Percentiles rank a stretch among this genome's conserved stretches.
Evolutionary conservation across 768 basidiomycete species (phyloP).

Genomic region (Termitomyces sp.): DNA sequence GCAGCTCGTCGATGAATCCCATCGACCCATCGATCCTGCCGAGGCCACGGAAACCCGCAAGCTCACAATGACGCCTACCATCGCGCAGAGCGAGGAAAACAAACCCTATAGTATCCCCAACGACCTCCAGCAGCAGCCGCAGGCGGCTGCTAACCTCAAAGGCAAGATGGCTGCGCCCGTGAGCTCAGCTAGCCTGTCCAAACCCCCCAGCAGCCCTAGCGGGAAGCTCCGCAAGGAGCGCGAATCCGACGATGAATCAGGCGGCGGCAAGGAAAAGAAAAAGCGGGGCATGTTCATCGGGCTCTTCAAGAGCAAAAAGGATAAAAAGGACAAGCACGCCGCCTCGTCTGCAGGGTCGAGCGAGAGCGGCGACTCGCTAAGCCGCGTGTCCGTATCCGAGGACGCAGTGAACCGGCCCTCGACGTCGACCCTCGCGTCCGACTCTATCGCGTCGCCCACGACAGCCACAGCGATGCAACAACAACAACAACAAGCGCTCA

Average conservation of each 20-base stretch:
- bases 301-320: constrained; percentile 69
- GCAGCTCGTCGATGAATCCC: constrained; percentile 22
- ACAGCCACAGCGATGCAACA: constrained; percentile 52
- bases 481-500: constrained; percentile 40
- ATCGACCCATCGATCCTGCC: constrained; percentile 51
- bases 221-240: constrained; percentile 41
- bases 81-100: constrained; percentile 53
- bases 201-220: constrained; percentile 27
- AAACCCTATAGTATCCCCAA: constrained; percentile 27
- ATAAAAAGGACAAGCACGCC: constrained; percentile 63
- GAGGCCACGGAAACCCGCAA: constrained; percentile 71
- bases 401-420: constrained; percentile 38
- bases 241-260: constrained; percentile 27
- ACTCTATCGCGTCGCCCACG: constrained; percentile 42
- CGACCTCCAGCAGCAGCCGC: no score
- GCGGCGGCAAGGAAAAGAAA: constrained; percentile 18
- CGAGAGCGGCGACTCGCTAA: constrained; percentile 42
- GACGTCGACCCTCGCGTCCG: no score
- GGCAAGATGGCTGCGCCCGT: constrained; percentile 44
- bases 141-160: no score
- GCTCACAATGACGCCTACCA: constrained; percentile 70
- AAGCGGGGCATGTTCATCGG: constrained; percentile 70
- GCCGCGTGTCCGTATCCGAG: constrained; percentile 46
- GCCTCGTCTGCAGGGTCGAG: constrained; percentile 41
- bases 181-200: constrained; percentile 32